Conservation (phyloP, 768 basidiomycete species). For the Tubosaeta sp. region DNA sequence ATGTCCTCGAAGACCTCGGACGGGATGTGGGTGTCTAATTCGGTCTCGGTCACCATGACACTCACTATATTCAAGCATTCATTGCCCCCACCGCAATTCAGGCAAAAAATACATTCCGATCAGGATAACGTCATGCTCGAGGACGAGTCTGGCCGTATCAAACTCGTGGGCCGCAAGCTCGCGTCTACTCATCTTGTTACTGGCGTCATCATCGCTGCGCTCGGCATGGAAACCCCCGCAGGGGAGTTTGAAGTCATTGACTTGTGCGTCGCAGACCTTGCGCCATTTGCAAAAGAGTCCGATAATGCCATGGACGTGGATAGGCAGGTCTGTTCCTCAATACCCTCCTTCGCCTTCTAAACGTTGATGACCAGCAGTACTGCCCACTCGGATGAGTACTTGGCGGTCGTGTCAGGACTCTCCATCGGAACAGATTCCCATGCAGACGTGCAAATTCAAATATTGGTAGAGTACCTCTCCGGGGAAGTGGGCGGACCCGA, state of each 20-base stretch:
- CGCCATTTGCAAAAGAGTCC: slow-evolving; percentile 42
- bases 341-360: slow-evolving; percentile 4
- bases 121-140: slow-evolving; percentile 87
- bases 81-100: slow-evolving; percentile 77
- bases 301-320: slow-evolving; percentile 63
- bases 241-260: slow-evolving; percentile 96
- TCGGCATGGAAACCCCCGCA: slow-evolving; percentile 83
- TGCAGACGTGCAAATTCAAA: slow-evolving; percentile 70
- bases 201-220: slow-evolving; percentile 83
- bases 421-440: slow-evolving; percentile 63
- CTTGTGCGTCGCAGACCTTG: slow-evolving; percentile 78
- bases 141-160: slow-evolving; percentile 92
- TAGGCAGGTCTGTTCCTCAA: slow-evolving; percentile 34
- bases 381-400: slow-evolving; percentile 57
- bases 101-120: slow-evolving; percentile 66
- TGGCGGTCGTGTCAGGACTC: slow-evolving; percentile 83
- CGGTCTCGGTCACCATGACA: slow-evolving; percentile 3
- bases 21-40: slow-evolving; percentile 65
- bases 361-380: slow-evolving; percentile 10
- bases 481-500: slow-evolving; percentile 74
- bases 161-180: slow-evolving; percentile 74
- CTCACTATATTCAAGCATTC: slow-evolving; percentile 58
- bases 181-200: slow-evolving; percentile 69
- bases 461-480: slow-evolving; percentile 86
- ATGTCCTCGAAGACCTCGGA: slow-evolving; percentile 93